These are phyloP conservation scores for Aspergillus proliferans DNA, from an alignment of 2,329 filamentous ascomycete species.

Conservation along the genomic window DNA sequence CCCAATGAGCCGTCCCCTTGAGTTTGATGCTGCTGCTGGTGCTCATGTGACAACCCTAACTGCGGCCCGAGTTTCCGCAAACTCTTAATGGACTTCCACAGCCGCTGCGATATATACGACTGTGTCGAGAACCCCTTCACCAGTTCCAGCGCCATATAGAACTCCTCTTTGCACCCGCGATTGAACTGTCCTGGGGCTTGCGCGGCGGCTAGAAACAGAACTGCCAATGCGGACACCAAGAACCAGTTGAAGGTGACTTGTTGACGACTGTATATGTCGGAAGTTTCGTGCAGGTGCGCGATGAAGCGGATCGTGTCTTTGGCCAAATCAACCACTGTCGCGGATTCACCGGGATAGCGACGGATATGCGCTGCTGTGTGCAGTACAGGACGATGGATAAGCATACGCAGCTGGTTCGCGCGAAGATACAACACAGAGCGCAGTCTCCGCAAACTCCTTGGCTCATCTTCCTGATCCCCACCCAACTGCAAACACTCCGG, in stretches of 20 bases:
- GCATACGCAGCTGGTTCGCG: slow-evolving; percentile 83
- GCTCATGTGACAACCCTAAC: slow-evolving; percentile 45
- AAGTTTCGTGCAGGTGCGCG: slow-evolving; percentile 54
- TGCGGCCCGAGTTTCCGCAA: slow-evolving; percentile 56
- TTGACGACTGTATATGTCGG: slow-evolving; percentile 56
- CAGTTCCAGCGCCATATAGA: slow-evolving; percentile 59
- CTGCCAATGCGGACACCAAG: slow-evolving; percentile 56
- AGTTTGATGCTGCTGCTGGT: slow-evolving; percentile 4
- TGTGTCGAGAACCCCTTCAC: slow-evolving; percentile 56
- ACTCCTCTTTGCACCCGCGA: slow-evolving; percentile 53
- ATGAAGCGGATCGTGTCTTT: slow-evolving; percentile 59
- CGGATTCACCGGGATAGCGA: slow-evolving; percentile 64
- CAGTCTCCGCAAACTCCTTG: slow-evolving; percentile 64
- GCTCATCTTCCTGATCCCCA: slow-evolving; percentile 19
- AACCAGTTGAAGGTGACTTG: slow-evolving; percentile 63
- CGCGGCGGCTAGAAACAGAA: slow-evolving; percentile 57
- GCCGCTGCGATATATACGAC: slow-evolving; percentile 54
- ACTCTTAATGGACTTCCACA: slow-evolving; percentile 58
- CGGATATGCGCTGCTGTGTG: slow-evolving; percentile 70
- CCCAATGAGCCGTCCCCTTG: background rate
- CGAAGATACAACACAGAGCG: slow-evolving; percentile 79
- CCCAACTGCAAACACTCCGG: slow-evolving; percentile 57
- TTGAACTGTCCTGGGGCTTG: slow-evolving; percentile 57
- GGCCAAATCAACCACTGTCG: slow-evolving; percentile 58
- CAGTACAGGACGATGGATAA: slow-evolving; percentile 78